These are phyloP conservation scores for Backusella psychrophila DNA, from an alignment of 192 early-diverging fungal species.

Conservation along the genomic window DNA sequence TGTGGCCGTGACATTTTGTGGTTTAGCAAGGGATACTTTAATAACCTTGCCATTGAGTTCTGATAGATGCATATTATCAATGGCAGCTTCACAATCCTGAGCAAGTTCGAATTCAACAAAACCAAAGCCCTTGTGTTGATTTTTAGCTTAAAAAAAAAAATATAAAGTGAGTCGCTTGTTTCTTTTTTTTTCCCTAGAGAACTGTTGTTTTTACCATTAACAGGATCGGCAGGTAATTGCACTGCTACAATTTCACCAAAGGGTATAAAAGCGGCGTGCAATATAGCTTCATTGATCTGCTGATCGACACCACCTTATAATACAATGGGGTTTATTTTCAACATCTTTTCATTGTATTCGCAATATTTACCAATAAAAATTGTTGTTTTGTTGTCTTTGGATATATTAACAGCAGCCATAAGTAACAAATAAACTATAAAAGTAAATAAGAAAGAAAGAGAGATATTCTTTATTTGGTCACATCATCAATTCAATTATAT, in stretches of 20 bases:
- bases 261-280: slow-evolving; percentile 90
- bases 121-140: slow-evolving; percentile 89
- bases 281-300: slow-evolving; percentile 71
- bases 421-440: not conserved
- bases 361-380: slow-evolving; percentile 42
- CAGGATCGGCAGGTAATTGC: slow-evolving; percentile 80
- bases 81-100: slow-evolving; percentile 83
- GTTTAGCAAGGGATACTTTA: slow-evolving; percentile 82
- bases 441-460: not conserved
- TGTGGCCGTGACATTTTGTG: slow-evolving; percentile 45
- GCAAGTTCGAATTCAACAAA: slow-evolving; percentile 91
- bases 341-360: not conserved
- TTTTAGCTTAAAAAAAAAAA: slow-evolving; percentile 39
- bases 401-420: slow-evolving; percentile 18
- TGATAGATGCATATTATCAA: slow-evolving; percentile 90
- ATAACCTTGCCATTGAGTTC: slow-evolving; percentile 91
- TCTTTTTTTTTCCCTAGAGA: too few species aligned
- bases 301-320: slow-evolving; percentile 74
- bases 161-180: not conserved
- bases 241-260: slow-evolving; percentile 95
- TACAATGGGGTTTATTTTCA: not conserved
- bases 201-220: slow-evolving; percentile 51
- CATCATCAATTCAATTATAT: not conserved
- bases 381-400: slow-evolving; percentile 40
- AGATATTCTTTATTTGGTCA: not conserved